Conservation (phyloP, 148 eudicot species). For the Rhododendron vialii region DNA sequence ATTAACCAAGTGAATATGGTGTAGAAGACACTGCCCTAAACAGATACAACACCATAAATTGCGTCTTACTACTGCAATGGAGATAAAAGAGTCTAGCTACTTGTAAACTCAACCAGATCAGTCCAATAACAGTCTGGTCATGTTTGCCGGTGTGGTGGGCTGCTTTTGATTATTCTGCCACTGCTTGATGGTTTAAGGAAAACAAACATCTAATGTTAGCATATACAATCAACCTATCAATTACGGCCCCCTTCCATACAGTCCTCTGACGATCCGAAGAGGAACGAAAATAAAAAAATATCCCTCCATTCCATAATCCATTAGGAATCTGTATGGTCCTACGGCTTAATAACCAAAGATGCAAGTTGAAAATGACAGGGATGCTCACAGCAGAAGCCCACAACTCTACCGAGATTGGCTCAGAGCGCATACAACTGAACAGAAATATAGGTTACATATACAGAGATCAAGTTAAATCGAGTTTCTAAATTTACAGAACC, state of each 20-base stretch:
- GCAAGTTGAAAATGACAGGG: not conserved
- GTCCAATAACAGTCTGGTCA: not conserved
- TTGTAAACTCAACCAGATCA: not conserved
- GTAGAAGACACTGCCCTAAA: not conserved
- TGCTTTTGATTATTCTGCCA: not conserved
- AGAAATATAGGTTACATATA: conserved; percentile 12
- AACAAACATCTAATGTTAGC: not conserved
- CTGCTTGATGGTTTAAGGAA: not conserved
- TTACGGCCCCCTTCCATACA: not conserved
- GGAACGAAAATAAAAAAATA: not conserved
- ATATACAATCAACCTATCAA: not conserved
- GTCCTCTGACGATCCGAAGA: not conserved
- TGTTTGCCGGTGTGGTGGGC: not conserved
- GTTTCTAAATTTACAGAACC: conserved; percentile 43
- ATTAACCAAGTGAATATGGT: not conserved
- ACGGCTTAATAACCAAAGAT: not conserved
- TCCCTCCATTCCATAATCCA: not conserved
- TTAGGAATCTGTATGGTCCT: not conserved
- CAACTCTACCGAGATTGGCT: conserved; percentile 13
- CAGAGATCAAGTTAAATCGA: conserved; percentile 13
- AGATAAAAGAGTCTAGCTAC: not conserved
- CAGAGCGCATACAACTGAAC: not conserved
- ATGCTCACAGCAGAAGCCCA: conserved; percentile 4
- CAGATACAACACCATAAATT: not conserved
- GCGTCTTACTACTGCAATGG: not conserved